Percentiles rank a stretch among this genome's conserved stretches.
These are phyloP conservation scores for Zygosaccharomyces bailii DNA, from an alignment of 805 yeast species.

Conservation along the genomic window DNA sequence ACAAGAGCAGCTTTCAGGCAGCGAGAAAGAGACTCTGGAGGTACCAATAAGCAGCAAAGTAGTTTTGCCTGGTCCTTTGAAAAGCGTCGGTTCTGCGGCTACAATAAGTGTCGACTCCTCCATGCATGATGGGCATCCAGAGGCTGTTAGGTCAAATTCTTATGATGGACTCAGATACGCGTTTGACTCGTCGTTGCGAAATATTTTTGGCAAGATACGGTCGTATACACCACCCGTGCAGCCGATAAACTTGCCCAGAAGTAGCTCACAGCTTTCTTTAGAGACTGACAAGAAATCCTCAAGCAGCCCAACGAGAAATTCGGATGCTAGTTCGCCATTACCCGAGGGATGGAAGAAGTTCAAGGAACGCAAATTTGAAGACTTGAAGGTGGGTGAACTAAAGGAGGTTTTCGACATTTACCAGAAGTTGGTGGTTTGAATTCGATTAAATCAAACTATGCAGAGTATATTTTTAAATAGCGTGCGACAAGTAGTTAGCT, in stretches of 20 bases:
- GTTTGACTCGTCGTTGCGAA: slow-evolving; percentile 32
- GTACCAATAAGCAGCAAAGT: slow-evolving; percentile 23
- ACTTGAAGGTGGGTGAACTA: slow-evolving; percentile 28
- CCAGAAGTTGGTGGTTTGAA: slow-evolving; percentile 19
- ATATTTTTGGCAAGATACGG: slow-evolving; percentile 31
- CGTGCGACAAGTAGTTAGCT: slow-evolving; percentile 7
- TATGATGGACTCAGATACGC: slow-evolving; percentile 31
- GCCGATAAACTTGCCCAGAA: slow-evolving; percentile 18
- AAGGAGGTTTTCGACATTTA: slow-evolving; percentile 33
- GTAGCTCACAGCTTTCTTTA: slow-evolving; percentile 20
- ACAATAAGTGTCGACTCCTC: slow-evolving; percentile 1
- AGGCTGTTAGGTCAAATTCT: slow-evolving; percentile 23
- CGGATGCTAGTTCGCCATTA: neutral
- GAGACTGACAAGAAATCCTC: slow-evolving; percentile 12
- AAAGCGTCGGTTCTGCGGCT: neutral
- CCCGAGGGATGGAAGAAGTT: slow-evolving; percentile 24
- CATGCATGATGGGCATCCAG: slow-evolving; percentile 16
- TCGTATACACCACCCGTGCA: slow-evolving; percentile 32
- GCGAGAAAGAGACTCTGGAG: slow-evolving; percentile 19
- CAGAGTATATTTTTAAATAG: neutral
- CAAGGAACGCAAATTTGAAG: slow-evolving; percentile 30
- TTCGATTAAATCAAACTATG: slow-evolving; percentile 5
- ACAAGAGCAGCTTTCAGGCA: slow-evolving; percentile 16
- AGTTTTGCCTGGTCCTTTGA: slow-evolving; percentile 16
- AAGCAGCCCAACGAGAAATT: slow-evolving; percentile 1